These are phyloP conservation scores for Phellopilus nigrolimitatus DNA, from an alignment of 1,284 basidiomycete genomes.

Conservation along the genomic window DNA sequence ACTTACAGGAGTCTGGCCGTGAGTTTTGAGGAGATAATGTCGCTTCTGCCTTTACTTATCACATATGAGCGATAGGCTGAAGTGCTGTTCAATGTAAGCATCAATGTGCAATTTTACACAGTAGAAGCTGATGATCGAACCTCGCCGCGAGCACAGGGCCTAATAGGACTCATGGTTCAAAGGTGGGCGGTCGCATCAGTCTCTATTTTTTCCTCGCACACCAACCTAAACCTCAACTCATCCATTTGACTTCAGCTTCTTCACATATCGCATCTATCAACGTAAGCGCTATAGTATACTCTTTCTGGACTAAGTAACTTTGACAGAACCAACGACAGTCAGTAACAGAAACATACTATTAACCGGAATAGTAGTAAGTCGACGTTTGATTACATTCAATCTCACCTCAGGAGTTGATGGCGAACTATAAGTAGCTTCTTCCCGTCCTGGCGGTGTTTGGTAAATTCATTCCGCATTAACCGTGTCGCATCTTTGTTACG, in stretches of 20 bases:
- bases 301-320: background rate
- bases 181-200: slow-evolving; percentile 31
- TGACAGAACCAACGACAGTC: slow-evolving; percentile 33
- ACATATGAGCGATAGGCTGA: slow-evolving; percentile 39
- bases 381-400: background rate
- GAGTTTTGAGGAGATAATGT: background rate
- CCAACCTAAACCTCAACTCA: background rate
- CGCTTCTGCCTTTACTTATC: background rate
- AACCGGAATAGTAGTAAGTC: slow-evolving; percentile 37
- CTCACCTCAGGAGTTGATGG: no score
- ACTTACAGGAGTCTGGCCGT: slow-evolving; percentile 2
- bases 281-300: slow-evolving; percentile 31
- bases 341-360: slow-evolving; percentile 42
- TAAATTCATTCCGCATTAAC: background rate
- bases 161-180: slow-evolving; percentile 51
- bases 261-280: slow-evolving; percentile 49
- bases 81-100: slow-evolving; percentile 47
- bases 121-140: background rate
- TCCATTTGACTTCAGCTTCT: slow-evolving; percentile 35
- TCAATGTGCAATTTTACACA: background rate
- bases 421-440: background rate
- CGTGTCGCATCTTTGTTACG: no score
- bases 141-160: slow-evolving; percentile 33
- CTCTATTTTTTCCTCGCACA: background rate
- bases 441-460: background rate